phyloP scores from a whole-genome alignment of 2,329 filamentous ascomycete species.

The Pezicula radicicola region DNA sequence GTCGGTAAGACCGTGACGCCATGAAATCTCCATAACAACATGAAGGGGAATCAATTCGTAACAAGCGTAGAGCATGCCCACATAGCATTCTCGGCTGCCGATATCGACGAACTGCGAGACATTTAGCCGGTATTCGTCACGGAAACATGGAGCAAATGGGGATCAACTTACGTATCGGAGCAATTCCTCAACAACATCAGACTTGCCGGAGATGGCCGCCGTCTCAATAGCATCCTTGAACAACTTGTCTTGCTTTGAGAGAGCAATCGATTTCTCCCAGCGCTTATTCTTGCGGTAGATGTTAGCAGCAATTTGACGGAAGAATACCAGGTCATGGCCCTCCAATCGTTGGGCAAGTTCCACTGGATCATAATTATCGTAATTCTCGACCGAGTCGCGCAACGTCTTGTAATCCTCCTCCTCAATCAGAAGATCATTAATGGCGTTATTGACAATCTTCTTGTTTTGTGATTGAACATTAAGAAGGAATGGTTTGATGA shows the following conservation, averaged over 20 bases:
- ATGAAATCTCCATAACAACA: conserved; percentile 91
- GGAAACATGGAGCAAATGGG: not conserved
- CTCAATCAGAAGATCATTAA: conserved; percentile 96
- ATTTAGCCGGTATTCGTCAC: conserved; percentile 30
- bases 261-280: conserved; percentile 97
- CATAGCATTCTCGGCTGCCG: conserved; percentile 97
- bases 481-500: conserved; percentile 98
- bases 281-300: conserved; percentile 99
- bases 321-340: conserved; percentile 98
- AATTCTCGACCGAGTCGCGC: conserved; percentile 95
- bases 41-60: conserved; percentile 95
- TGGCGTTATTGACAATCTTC: conserved; percentile 94
- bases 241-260: conserved; percentile 98
- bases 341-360: conserved; percentile 89
- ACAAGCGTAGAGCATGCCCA: conserved; percentile 99
- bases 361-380: conserved; percentile 97
- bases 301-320: conserved; percentile 95
- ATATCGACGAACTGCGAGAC: conserved; percentile 87
- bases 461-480: conserved; percentile 98
- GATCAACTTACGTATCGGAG: conserved; percentile 83
- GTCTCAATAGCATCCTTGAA: conserved; percentile 99
- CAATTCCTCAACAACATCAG: conserved; percentile 91
- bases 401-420: conserved; percentile 99
- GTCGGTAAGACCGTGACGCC: conserved; percentile 90
- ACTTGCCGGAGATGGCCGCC: conserved; percentile 84